Evolutionary conservation across 495 filamentous ascomycete species (phyloP).

Genomic region (Hypoxylon lenormandii): DNA sequence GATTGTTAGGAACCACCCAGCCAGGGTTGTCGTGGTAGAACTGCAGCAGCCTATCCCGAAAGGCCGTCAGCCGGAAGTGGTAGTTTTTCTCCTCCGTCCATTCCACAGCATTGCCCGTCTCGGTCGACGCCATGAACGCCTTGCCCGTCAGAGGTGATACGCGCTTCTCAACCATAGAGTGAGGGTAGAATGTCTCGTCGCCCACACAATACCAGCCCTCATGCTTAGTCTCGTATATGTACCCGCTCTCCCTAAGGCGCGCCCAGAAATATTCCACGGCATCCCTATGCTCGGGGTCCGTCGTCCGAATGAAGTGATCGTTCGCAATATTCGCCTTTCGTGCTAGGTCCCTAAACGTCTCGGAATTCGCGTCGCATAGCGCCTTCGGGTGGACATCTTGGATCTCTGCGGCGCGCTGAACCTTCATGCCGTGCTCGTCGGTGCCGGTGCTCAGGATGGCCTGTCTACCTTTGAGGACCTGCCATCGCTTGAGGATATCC

Average conservation of each 20-base stretch:
- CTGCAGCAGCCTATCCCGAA: slow-evolving; percentile 77
- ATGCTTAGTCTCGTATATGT: slow-evolving; percentile 87
- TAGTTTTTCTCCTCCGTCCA: slow-evolving; percentile 96
- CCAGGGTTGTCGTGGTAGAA: slow-evolving; percentile 78
- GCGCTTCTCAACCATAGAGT: slow-evolving; percentile 75
- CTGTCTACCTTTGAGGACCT: slow-evolving; percentile 73
- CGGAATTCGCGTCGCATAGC: slow-evolving; percentile 71
- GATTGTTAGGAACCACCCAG: slow-evolving; percentile 74
- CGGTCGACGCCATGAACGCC: slow-evolving; percentile 82
- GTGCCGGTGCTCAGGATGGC: slow-evolving; percentile 89
- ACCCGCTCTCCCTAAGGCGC: slow-evolving; percentile 76
- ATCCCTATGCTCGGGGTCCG: slow-evolving; percentile 80
- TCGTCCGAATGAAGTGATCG: slow-evolving; percentile 91
- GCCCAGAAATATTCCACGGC: slow-evolving; percentile 93
- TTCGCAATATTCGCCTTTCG: slow-evolving; percentile 73
- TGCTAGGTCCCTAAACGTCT: slow-evolving; percentile 76
- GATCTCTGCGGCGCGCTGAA: slow-evolving; percentile 82
- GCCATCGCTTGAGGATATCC: slow-evolving; percentile 93
- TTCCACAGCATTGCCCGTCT: slow-evolving; percentile 91
- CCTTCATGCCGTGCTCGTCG: slow-evolving; percentile 99
- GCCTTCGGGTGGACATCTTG: slow-evolving; percentile 65
- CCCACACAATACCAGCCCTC: slow-evolving; percentile 96
- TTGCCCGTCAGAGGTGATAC: slow-evolving; percentile 82
- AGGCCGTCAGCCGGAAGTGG: slow-evolving; percentile 88
- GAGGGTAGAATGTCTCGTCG: slow-evolving; percentile 95